phyloP scores from a whole-genome alignment of 2,329 filamentous ascomycete genomes.

The Fusarium setosum region DNA sequence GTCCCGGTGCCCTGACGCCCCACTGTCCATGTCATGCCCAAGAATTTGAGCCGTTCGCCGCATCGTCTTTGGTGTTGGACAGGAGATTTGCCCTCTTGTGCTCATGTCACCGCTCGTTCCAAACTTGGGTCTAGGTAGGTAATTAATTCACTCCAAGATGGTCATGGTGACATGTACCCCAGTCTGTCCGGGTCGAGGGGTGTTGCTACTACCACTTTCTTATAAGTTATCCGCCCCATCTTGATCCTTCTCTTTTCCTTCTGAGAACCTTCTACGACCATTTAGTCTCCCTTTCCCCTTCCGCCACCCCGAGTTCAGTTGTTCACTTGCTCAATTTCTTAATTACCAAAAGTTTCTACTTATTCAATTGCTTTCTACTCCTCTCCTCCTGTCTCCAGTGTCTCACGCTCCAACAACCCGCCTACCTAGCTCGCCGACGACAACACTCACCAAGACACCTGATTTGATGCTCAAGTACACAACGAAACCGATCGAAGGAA shows the following conservation, averaged over 20 bases:
- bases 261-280: constrained; percentile 41
- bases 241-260: constrained; percentile 42
- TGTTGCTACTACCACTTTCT: constrained; percentile 40
- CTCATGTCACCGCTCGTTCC: constrained; percentile 51
- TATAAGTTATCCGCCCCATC: constrained; percentile 51
- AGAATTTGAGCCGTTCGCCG: constrained; percentile 45
- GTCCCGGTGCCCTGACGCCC: constrained; percentile 39
- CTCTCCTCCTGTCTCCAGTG: constrained; percentile 2
- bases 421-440: constrained; percentile 21
- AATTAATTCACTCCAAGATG: constrained; percentile 43
- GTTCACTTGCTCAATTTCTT: constrained; percentile 21
- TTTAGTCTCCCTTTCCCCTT: constrained; percentile 39
- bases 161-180: constrained; percentile 42
- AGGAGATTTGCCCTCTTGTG: constrained; percentile 44
- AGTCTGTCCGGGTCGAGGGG: constrained; percentile 37
- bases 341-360: constrained; percentile 6
- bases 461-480: constrained; percentile 15
- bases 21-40: constrained; percentile 44
- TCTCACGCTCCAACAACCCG: background rate
- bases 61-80: constrained; percentile 42
- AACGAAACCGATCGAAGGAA: constrained; percentile 13
- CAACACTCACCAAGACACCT: constrained; percentile 4
- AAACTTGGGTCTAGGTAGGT: constrained; percentile 44
- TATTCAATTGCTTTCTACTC: background rate
- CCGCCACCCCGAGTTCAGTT: constrained; percentile 22